A percentile compares a stretch with the other conserved stretches of the same genome.
Conservation (phyloP, 768 basidiomycete genomes). For the Sutorius australiensis region DNA sequence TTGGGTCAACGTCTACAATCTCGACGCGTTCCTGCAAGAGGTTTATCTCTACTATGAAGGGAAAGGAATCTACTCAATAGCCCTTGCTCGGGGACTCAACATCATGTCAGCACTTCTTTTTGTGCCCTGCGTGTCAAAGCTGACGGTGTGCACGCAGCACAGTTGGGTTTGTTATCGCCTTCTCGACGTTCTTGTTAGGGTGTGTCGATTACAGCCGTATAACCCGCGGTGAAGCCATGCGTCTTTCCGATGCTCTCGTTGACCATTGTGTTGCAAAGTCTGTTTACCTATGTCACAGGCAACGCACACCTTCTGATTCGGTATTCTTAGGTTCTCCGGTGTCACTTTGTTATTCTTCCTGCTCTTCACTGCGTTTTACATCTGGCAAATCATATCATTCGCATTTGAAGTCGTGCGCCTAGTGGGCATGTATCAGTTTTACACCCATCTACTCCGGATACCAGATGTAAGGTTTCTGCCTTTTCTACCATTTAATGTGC, state of each 20-base stretch:
- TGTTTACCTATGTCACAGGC: conserved; percentile 21
- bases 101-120: conserved; percentile 69
- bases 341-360: conserved; percentile 81
- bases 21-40: conserved; percentile 93
- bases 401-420: conserved; percentile 71
- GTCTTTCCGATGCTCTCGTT: conserved; percentile 79
- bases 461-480: conserved; percentile 68
- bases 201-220: conserved; percentile 92
- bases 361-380: conserved; percentile 82
- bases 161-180: conserved; percentile 96
- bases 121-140: conserved; percentile 15
- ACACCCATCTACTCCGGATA: conserved; percentile 87
- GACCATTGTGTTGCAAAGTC: conserved; percentile 81
- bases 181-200: conserved; percentile 93
- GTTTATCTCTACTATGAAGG: conserved; percentile 96
- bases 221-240: conserved; percentile 58
- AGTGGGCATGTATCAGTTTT: conserved; percentile 94
- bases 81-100: conserved; percentile 85
- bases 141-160: conserved; percentile 57
- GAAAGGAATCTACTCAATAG: conserved; percentile 95
- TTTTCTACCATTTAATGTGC: neutral
- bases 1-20: conserved; percentile 98
- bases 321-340: conserved; percentile 65
- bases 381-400: conserved; percentile 84
- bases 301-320: conserved; percentile 14